Percentiles rank a stretch among this genome's conserved stretches.
phyloP scores from a whole-genome alignment of 768 basidiomycete species.

The Tulasnella calospora region DNA sequence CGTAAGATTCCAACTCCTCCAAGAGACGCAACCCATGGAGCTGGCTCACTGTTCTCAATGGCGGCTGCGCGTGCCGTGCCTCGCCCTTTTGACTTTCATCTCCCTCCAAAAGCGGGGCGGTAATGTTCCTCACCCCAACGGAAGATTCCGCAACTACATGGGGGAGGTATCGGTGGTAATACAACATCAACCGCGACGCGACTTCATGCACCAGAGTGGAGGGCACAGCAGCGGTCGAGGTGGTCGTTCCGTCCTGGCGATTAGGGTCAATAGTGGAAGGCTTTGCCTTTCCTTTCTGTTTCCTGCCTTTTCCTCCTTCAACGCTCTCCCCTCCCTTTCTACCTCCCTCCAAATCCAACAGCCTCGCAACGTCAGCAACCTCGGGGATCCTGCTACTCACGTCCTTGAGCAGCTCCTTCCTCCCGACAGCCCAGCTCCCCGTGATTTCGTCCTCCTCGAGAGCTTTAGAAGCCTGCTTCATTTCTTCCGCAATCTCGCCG shows the following conservation, averaged over 20 bases:
- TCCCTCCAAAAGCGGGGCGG: neutral
- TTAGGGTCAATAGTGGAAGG: neutral
- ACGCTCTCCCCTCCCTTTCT: neutral
- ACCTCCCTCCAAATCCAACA: slow-evolving; percentile 33
- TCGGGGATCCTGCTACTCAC: slow-evolving; percentile 74
- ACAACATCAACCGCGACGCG: slow-evolving; percentile 73
- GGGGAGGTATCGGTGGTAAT: slow-evolving; percentile 78
- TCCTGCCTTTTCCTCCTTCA: slow-evolving; percentile 4
- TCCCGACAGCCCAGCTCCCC: slow-evolving; percentile 67
- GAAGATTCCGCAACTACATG: slow-evolving; percentile 57
- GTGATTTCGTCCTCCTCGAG: slow-evolving; percentile 59
- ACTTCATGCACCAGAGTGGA: slow-evolving; percentile 64
- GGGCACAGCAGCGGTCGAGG: neutral
- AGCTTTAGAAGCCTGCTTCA: slow-evolving; percentile 47
- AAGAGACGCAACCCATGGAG: slow-evolving; percentile 73
- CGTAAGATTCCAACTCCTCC: slow-evolving; percentile 72
- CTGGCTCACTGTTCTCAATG: slow-evolving; percentile 56
- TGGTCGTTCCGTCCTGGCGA: neutral
- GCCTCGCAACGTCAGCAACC: slow-evolving; percentile 77
- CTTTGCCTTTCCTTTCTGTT: neutral
- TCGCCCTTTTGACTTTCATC: neutral
- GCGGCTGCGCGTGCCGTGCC: slow-evolving; percentile 32
- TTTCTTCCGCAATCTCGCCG: slow-evolving; percentile 46
- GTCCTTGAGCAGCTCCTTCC: slow-evolving; percentile 69
- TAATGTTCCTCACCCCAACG: neutral